Conservation (phyloP, 129 eudicot genomes). For the Tagetes erecta region DNA sequence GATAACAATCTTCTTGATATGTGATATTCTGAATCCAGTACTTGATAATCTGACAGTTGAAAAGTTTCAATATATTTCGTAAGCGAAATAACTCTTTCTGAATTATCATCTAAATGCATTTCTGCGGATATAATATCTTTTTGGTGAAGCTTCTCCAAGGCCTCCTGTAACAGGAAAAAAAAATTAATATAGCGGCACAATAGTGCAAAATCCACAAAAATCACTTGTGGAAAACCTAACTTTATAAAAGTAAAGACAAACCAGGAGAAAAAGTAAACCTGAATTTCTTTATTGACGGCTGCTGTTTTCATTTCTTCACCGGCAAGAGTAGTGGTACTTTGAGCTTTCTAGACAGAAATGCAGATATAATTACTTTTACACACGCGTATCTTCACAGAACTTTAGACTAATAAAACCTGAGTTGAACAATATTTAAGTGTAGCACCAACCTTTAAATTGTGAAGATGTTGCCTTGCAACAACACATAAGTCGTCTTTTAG, state of each 20-base stretch:
- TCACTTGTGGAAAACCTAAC: conserved; percentile 4
- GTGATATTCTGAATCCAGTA: conserved; percentile 61
- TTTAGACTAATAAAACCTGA: conserved; percentile 19
- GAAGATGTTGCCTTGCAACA: conserved; percentile 54
- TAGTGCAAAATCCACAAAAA: conserved; percentile 2
- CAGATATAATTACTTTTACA: conserved; percentile 22
- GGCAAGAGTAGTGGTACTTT: conserved; percentile 35
- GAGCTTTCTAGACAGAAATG: conserved; percentile 50
- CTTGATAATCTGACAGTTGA: conserved; percentile 50
- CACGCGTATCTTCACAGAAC: neutral
- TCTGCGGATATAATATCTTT: conserved; percentile 38
- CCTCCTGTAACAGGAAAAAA: conserved; percentile 45
- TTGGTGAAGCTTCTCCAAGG: conserved; percentile 46
- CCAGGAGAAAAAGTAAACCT: conserved; percentile 43
- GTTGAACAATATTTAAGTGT: conserved; percentile 3
- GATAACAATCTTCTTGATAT: conserved; percentile 55
- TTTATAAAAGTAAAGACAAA: neutral
- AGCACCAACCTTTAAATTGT: conserved; percentile 52
- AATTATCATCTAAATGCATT: conserved; percentile 36
- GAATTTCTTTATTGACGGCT: conserved; percentile 49
- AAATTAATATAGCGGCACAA: neutral
- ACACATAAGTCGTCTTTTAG: conserved; percentile 51
- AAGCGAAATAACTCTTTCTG: conserved; percentile 32
- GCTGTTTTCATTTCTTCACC: conserved; percentile 45
- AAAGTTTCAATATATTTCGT: conserved; percentile 49